Evolutionary conservation across 2,329 filamentous ascomycete genomes (phyloP).

Genomic region (Penicillium sclerotiorum): DNA sequence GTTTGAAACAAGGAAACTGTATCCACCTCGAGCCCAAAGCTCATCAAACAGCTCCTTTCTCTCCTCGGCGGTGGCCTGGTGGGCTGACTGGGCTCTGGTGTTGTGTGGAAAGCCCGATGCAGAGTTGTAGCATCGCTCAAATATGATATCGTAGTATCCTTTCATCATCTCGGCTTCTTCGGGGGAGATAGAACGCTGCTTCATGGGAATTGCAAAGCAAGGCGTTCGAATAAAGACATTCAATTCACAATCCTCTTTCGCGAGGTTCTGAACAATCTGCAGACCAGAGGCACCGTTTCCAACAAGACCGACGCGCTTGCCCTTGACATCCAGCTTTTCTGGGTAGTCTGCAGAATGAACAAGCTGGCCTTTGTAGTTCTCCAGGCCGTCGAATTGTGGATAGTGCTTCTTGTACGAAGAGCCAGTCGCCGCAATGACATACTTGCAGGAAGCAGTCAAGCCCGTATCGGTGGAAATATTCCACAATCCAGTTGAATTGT

Average conservation of each 20-base stretch:
- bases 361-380: slow-evolving; percentile 51
- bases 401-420: slow-evolving; percentile 39
- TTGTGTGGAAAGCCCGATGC: slow-evolving; percentile 56
- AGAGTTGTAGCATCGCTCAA: slow-evolving; percentile 53
- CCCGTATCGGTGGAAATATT: slow-evolving; percentile 48
- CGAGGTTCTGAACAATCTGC: slow-evolving; percentile 19
- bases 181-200: slow-evolving; percentile 48
- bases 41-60: slow-evolving; percentile 54
- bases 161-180: slow-evolving; percentile 55
- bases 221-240: slow-evolving; percentile 66
- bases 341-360: slow-evolving; percentile 60
- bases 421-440: slow-evolving; percentile 51
- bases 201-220: slow-evolving; percentile 65
- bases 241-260: slow-evolving; percentile 19
- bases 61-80: slow-evolving; percentile 55
- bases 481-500: slow-evolving; percentile 45
- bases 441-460: slow-evolving; percentile 42
- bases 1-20: slow-evolving; percentile 54
- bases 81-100: slow-evolving; percentile 41
- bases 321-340: slow-evolving; percentile 12
- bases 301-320: slow-evolving; percentile 20
- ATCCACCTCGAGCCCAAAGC: slow-evolving; percentile 56
- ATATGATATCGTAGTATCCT: slow-evolving; percentile 53
- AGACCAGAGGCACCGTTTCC: slow-evolving; percentile 24
- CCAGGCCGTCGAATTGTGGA: slow-evolving; percentile 39